Base-by-base conservation (phyloP, 805 yeast genomes). In the Naumovozyma baii region DNA sequence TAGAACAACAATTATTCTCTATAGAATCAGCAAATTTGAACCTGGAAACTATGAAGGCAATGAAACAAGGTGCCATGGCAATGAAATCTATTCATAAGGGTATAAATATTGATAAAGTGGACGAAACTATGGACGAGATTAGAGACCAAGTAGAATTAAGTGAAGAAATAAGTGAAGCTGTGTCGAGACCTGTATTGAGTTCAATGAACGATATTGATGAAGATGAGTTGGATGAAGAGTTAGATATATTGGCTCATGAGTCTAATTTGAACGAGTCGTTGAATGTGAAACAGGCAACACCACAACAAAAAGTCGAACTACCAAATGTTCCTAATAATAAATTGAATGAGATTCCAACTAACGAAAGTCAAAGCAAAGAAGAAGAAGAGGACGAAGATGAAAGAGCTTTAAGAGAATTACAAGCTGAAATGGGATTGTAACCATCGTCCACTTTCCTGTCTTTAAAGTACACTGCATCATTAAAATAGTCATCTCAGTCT, bases 11-110 rank as follows among this genome's bases (percentile, higher is more conserved):
- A 65, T 70, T 90, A 52, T 77, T 77, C 45, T 84, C 97, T 15
- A 84, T 92, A 43, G 98, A 92, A 65, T 76, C 82, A 38, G 98
- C 98, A 38, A 90, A 90, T 68, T 76, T 92, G 78, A 92, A 92
- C 70, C 70, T 85, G 64, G 98, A 92, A 67, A 92, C 98, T 25
- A 84, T 92, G 95, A 86, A 86, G 73, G 95, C 95, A 39, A 92
- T 92, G 97, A 83, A 90, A 64, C 94, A 86, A 62, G 97, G 97
- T 44, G 95, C 98, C 4, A 74, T 74, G 58, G 97, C 97, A 32
- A 86, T 92, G 95, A 87, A 88, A 61, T 83, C 82, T 55, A 90
- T 92, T 55, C 97, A 92, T 62, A 88, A 87, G 48, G 95, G 87
- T 55, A 78, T 92, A 69, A 81, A 92, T 59, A 86, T 92, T 44